phyloP scores from a whole-genome alignment of 371 early-diverging fungal species.

The Mucor mucedo region DNA sequence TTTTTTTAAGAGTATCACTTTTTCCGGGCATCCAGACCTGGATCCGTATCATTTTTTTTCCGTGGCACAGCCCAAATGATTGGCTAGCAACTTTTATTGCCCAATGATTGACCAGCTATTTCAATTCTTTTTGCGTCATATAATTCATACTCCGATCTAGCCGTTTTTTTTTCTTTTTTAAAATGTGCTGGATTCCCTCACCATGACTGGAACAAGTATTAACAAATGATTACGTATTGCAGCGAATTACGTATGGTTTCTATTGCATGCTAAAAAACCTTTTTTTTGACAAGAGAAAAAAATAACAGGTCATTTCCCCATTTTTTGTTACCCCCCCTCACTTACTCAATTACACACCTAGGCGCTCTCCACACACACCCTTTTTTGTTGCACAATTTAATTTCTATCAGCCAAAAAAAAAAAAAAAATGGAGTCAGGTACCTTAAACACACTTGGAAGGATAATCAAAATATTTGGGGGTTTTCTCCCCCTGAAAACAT shows the following conservation, averaged over 20 bases:
- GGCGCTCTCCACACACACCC: no score
- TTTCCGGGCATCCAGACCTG: neutral
- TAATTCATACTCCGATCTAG: neutral
- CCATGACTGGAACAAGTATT: neutral
- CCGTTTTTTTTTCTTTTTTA: neutral
- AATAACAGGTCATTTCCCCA: no score
- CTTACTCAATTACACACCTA: no score
- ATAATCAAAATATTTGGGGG: no score
- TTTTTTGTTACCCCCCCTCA: no score
- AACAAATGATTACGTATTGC: neutral
- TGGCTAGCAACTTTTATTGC: neutral
- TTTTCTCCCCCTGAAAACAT: no score
- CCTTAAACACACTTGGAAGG: no score
- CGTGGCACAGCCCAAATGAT: neutral
- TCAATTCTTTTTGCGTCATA: neutral
- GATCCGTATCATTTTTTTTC: slow-evolving; percentile 1
- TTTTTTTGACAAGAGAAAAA: no score
- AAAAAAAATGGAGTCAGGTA: neutral
- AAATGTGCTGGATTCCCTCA: neutral
- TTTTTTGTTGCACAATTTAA: no score
- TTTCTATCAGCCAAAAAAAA: neutral
- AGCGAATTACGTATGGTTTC: neutral
- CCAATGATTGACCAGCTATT: no score
- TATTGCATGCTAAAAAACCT: no score
- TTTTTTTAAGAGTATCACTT: slow-evolving; percentile 1